Evolutionary conservation across 805 yeast genomes (phyloP).

Genomic region (Metschnikowia picachoensis): DNA sequence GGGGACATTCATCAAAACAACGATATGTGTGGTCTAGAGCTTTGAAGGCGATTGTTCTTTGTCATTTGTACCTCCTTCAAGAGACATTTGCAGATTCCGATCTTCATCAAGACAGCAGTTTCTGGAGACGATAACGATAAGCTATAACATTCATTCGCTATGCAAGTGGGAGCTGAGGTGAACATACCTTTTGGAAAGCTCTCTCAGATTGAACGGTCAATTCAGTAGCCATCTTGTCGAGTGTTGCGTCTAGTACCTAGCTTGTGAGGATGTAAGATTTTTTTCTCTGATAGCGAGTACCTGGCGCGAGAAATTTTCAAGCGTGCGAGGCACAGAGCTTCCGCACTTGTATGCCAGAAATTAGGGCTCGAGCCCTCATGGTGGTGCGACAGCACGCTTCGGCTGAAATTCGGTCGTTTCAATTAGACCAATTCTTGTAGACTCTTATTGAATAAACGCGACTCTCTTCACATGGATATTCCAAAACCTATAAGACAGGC

Average conservation of each 20-base stretch:
- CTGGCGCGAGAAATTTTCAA: constrained; percentile 21
- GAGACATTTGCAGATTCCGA: background rate
- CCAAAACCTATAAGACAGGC: no score
- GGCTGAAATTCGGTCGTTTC: no score
- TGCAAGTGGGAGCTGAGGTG: background rate
- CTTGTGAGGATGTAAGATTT: constrained; percentile 14
- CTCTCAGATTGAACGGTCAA: constrained; percentile 99
- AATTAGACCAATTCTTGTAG: no score
- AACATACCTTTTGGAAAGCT: constrained; percentile 99
- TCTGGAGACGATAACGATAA: background rate
- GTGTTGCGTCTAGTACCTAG: constrained; percentile 15
- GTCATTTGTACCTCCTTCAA: no score
- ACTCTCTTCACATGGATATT: no score
- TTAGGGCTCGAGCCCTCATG: constrained; percentile 18
- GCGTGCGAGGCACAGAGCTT: constrained; percentile 16
- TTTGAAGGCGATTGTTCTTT: no score
- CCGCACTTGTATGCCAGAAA: constrained; percentile 6
- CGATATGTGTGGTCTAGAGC: no score
- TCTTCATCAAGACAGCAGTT: background rate
- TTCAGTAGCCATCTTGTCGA: constrained; percentile 91
- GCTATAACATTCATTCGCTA: background rate
- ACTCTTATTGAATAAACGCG: no score
- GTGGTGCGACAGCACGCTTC: background rate
- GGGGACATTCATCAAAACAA: no score
- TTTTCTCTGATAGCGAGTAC: constrained; percentile 11